Conservation (phyloP, 2,329 filamentous ascomycete genomes). For the Trichoderma breve region DNA sequence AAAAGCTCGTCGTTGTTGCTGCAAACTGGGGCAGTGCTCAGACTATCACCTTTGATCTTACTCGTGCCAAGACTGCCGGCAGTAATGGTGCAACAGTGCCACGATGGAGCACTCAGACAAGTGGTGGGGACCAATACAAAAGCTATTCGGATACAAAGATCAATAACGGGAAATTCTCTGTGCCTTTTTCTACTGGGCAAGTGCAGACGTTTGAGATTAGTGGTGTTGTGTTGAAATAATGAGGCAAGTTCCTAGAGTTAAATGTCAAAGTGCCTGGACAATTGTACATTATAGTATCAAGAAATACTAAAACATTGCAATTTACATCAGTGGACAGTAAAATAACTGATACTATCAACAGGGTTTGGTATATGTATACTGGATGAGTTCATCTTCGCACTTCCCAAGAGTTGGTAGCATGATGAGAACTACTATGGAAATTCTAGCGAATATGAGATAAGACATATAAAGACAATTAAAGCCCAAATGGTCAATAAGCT, state of each 20-base stretch:
- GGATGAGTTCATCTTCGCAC: not conserved
- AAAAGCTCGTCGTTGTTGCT: not conserved
- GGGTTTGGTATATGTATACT: not conserved
- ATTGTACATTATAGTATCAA: not conserved
- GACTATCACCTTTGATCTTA: not conserved
- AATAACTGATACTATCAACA: not conserved
- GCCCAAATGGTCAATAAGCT: not conserved
- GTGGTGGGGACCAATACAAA: not conserved
- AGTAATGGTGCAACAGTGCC: slow-evolving; percentile 1
- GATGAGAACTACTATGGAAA: not conserved
- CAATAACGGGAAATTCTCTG: not conserved
- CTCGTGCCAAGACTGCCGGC: not conserved
- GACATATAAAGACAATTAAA: not conserved
- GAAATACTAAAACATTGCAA: not conserved
- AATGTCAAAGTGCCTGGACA: not conserved
- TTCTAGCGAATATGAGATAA: too few species aligned
- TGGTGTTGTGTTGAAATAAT: not conserved
- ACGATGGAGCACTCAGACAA: slow-evolving; percentile 9
- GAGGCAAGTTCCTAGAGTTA: not conserved
- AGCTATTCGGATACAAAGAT: slow-evolving; percentile 5
- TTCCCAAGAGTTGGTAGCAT: too few species aligned
- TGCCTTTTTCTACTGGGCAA: not conserved
- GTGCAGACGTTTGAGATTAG: slow-evolving; percentile 14
- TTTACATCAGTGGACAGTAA: not conserved
- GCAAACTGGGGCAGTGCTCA: slow-evolving; percentile 3